Percentiles rank a stretch among this genome's conserved stretches.
Evolutionary conservation across 2,329 filamentous ascomycete genomes (phyloP).

Genomic region (Dactylellina drechsleri): DNA sequence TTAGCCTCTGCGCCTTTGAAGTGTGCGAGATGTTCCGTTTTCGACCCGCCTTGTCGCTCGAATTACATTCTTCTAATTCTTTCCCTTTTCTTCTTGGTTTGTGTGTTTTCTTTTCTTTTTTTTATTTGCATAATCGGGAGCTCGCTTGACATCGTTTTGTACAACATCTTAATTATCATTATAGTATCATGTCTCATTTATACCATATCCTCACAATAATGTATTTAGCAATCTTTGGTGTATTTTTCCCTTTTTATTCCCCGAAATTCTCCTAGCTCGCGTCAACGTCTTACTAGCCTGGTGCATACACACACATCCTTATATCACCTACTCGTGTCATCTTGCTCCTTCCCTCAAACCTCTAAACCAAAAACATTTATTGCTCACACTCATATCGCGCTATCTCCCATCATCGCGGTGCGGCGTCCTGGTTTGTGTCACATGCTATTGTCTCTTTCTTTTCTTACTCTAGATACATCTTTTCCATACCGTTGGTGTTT

Average conservation of each 20-base stretch:
- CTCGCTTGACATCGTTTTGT: constrained; percentile 27
- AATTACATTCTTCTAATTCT: constrained; percentile 26
- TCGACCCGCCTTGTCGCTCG: constrained; percentile 20
- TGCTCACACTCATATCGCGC: neutral
- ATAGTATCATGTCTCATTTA: constrained; percentile 15
- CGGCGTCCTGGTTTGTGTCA: constrained; percentile 26
- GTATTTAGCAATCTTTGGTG: constrained; percentile 31
- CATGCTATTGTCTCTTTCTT: constrained; percentile 8
- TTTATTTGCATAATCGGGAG: constrained; percentile 35
- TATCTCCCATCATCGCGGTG: constrained; percentile 23
- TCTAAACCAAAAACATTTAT: neutral
- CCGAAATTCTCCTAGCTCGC: neutral
- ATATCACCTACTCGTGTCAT: constrained; percentile 28
- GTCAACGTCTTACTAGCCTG: neutral
- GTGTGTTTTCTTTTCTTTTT: constrained; percentile 2
- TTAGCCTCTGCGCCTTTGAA: constrained; percentile 10
- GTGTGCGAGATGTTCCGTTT: constrained; percentile 37
- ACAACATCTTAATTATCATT: constrained; percentile 47
- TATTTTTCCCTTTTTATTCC: constrained; percentile 8
- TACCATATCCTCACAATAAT: constrained; percentile 29
- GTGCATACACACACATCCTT: constrained; percentile 2
- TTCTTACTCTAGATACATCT: neutral
- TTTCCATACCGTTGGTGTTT: constrained; percentile 4
- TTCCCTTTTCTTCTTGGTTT: neutral
- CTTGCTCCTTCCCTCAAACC: constrained; percentile 9